Conservation (phyloP, 1,284 basidiomycete species). For the Cutaneotrichosporon dermatis region DNA sequence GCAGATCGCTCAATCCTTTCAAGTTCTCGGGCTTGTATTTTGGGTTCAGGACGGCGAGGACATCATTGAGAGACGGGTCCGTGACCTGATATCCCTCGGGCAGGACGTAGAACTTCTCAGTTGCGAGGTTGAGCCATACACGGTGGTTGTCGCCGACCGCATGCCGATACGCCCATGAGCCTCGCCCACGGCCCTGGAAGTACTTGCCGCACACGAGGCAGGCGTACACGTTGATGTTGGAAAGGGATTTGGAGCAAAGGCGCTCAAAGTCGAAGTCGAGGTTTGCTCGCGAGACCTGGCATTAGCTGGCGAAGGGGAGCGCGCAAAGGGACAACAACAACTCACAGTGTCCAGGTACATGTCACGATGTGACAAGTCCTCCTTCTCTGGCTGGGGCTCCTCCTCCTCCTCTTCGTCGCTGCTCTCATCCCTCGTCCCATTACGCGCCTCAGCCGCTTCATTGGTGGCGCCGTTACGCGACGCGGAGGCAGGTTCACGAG, state of each 20-base stretch:
- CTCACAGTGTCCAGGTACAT: slow-evolving; percentile 92
- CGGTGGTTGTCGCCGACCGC: slow-evolving; percentile 97
- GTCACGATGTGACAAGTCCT: slow-evolving; percentile 64
- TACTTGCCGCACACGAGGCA: slow-evolving; percentile 98
- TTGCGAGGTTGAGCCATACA: slow-evolving; percentile 93
- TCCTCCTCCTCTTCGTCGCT: slow-evolving; percentile 54
- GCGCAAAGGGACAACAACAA: slow-evolving; percentile 9
- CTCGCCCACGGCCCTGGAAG: slow-evolving; percentile 92
- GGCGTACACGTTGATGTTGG: slow-evolving; percentile 96
- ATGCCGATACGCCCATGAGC: slow-evolving; percentile 92
- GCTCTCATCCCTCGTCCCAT: slow-evolving; percentile 23
- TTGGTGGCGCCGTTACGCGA: neutral
- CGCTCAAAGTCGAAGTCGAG: slow-evolving; percentile 99
- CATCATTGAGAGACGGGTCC: slow-evolving; percentile 92
- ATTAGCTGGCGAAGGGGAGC: slow-evolving; percentile 14
- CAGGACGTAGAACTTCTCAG: slow-evolving; percentile 94
- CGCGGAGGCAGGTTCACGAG: neutral
- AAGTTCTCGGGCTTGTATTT: slow-evolving; percentile 59
- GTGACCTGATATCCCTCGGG: slow-evolving; percentile 95
- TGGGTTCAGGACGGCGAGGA: slow-evolving; percentile 83
- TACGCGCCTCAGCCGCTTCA: neutral
- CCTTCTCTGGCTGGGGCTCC: slow-evolving; percentile 45
- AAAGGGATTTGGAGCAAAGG: slow-evolving; percentile 91
- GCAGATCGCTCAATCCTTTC: slow-evolving; percentile 56
- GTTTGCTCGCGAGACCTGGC: slow-evolving; percentile 74